phyloP scores from a whole-genome alignment of 768 basidiomycete species.

The Suillus bovinus region DNA sequence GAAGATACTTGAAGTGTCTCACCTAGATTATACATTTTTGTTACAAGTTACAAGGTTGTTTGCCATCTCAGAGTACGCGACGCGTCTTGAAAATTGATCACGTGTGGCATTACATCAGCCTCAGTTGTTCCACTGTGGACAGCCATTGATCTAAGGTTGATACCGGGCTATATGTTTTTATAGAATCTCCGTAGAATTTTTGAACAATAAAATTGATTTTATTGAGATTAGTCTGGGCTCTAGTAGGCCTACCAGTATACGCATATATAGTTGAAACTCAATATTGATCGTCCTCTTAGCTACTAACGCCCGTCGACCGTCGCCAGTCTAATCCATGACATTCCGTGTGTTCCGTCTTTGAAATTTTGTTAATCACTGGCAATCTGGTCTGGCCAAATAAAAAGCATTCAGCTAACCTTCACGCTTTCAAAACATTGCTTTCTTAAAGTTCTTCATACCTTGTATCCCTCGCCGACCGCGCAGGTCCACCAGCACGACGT shows the following conservation, averaged over 20 bases:
- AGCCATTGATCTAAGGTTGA: no score
- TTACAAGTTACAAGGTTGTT: not conserved
- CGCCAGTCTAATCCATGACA: not conserved
- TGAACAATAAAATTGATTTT: not conserved
- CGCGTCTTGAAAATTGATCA: not conserved
- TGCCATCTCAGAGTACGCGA: slow-evolving; percentile 6
- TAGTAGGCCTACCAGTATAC: not conserved
- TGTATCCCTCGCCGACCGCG: slow-evolving; percentile 31
- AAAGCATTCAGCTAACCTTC: slow-evolving; percentile 11
- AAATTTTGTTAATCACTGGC: slow-evolving; percentile 2
- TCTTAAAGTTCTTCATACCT: slow-evolving; percentile 25
- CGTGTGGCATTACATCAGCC: slow-evolving; percentile 3
- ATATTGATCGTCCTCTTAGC: not conserved
- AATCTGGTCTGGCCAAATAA: slow-evolving; percentile 6
- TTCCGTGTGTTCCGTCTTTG: not conserved
- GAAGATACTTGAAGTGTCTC: not conserved
- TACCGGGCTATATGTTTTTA: not conserved
- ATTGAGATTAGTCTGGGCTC: not conserved
- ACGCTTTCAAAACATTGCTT: slow-evolving; percentile 24
- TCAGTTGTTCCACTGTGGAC: not conserved
- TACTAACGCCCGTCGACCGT: not conserved
- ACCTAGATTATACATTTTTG: slow-evolving; percentile 1
- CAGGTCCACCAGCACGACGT: slow-evolving; percentile 18
- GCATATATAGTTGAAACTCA: not conserved
- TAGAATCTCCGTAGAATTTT: not conserved